A percentile compares a stretch with the other conserved stretches of the same genome.
Conservation (phyloP, 768 basidiomycete species). For the Myochromella boudieri region DNA sequence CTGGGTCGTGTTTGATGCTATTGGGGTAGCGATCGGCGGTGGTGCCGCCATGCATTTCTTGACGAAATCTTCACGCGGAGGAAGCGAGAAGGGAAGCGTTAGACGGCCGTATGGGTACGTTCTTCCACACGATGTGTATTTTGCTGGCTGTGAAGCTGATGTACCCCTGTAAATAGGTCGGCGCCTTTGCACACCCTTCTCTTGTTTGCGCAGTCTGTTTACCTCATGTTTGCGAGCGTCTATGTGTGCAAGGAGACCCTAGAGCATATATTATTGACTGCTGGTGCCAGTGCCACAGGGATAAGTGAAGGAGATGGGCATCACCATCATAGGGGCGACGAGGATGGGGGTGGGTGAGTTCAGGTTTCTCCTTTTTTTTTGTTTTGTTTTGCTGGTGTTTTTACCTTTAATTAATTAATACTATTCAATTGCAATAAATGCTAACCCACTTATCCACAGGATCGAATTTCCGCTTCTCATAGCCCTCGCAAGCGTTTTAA, state of each 20-base stretch:
- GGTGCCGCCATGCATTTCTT: constrained; percentile 46
- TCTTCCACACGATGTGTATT: neutral
- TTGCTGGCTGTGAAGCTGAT: constrained; percentile 6
- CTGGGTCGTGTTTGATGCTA: constrained; percentile 92
- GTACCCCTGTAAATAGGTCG: constrained; percentile 39
- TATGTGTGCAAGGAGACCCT: constrained; percentile 98
- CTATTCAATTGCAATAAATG: neutral
- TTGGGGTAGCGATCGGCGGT: constrained; percentile 65
- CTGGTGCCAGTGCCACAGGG: constrained; percentile 31
- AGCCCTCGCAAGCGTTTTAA: constrained; percentile 52
- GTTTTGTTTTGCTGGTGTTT: constrained; percentile 25
- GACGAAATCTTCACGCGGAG: constrained; percentile 1
- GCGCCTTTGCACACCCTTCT: constrained; percentile 67
- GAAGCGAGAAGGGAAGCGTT: constrained; percentile 43
- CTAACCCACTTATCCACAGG: constrained; percentile 21
- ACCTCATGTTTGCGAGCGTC: constrained; percentile 90
- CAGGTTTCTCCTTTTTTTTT: constrained; percentile 44
- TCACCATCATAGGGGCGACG: constrained; percentile 67
- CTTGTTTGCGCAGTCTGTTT: constrained; percentile 89
- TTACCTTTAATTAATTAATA: neutral
- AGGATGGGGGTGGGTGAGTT: constrained; percentile 48
- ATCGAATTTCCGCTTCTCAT: constrained; percentile 69
- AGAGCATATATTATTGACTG: constrained; percentile 83
- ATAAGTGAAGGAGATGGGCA: constrained; percentile 39
- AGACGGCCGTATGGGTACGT: constrained; percentile 57